These are phyloP conservation scores for Lyophyllum atratum DNA, from an alignment of 768 basidiomycete species.

Conservation along the genomic window DNA sequence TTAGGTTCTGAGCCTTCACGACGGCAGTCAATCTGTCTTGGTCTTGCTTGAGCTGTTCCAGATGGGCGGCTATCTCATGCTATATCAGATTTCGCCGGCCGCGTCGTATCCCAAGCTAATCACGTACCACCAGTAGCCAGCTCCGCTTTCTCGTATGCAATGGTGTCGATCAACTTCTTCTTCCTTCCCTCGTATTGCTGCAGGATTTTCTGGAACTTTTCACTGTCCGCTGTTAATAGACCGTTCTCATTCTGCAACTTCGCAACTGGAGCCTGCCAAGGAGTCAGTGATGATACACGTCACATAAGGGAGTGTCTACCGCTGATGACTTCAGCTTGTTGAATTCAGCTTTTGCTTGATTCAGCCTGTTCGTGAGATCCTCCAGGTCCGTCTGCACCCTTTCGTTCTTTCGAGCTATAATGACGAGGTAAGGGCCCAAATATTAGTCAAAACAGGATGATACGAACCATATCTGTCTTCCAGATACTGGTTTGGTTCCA, in stretches of 20 bases:
- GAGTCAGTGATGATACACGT: slow-evolving; percentile 3
- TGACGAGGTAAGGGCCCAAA: slow-evolving; percentile 4
- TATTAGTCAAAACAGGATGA: not conserved
- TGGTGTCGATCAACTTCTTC: slow-evolving; percentile 66
- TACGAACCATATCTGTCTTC: slow-evolving; percentile 77
- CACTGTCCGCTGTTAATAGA: slow-evolving; percentile 68
- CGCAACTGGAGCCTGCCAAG: slow-evolving; percentile 56
- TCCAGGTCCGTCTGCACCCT: slow-evolving; percentile 66
- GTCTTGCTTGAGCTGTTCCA: slow-evolving; percentile 67
- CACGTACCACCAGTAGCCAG: slow-evolving; percentile 53
- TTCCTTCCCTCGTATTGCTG: slow-evolving; percentile 70
- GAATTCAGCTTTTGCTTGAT: slow-evolving; percentile 51
- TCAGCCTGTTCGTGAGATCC: slow-evolving; percentile 48
- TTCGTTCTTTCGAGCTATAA: slow-evolving; percentile 70
- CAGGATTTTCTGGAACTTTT: slow-evolving; percentile 78
- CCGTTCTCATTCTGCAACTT: slow-evolving; percentile 65
- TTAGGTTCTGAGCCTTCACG: slow-evolving; percentile 86
- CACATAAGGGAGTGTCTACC: slow-evolving; percentile 33
- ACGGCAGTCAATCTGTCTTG: slow-evolving; percentile 61
- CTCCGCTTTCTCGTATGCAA: slow-evolving; percentile 69
- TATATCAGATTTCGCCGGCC: not conserved
- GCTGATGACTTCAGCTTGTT: slow-evolving; percentile 63
- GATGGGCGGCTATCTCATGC: slow-evolving; percentile 48
- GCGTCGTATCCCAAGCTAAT: not conserved
- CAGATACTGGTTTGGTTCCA: slow-evolving; percentile 67